Percentiles rank a stretch among this genome's conserved stretches.
phyloP scores from a whole-genome alignment of 2,329 filamentous ascomycete genomes.

The Nothomitra cinnamomea region DNA sequence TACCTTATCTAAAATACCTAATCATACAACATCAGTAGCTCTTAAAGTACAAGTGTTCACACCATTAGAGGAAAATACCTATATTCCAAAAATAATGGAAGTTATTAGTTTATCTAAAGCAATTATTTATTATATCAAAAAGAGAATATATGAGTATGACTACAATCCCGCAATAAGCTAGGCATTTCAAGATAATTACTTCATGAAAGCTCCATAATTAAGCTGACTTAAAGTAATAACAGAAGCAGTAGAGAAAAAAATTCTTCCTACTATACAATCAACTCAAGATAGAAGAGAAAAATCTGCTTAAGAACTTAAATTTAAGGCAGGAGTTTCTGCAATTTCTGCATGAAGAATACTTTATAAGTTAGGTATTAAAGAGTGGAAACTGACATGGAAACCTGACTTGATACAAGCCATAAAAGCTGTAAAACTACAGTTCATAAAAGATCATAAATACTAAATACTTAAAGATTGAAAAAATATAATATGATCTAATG shows the following conservation, averaged over 20 bases:
- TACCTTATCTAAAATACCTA: too few relatives aligned
- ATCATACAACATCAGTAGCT: too few relatives aligned
- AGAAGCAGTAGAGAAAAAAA: not conserved
- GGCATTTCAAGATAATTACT: constrained; percentile 1
- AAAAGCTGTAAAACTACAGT: not conserved
- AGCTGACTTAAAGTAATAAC: constrained; percentile 1
- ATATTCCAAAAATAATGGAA: too few relatives aligned
- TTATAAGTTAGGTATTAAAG: not conserved
- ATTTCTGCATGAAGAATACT: not conserved
- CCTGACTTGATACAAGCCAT: not conserved
- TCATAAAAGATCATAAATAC: not conserved
- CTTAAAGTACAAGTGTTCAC: too few relatives aligned
- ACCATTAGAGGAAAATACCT: too few relatives aligned
- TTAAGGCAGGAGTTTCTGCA: not conserved
- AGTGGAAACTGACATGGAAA: not conserved
- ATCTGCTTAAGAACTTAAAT: not conserved
- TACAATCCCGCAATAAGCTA: not conserved
- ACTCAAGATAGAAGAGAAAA: not conserved
- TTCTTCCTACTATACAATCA: not conserved
- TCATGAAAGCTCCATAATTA: not conserved
- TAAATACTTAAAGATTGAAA: not conserved
- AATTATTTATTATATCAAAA: too few relatives aligned
- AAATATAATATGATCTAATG: constrained; percentile 1
- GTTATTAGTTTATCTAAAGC: too few relatives aligned
- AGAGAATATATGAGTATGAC: not conserved